A percentile compares a stretch with the other conserved stretches of the same genome.
These are phyloP conservation scores for Pseudophaeomoniella oleicola DNA, from an alignment of 2,329 filamentous ascomycete species.

Conservation along the genomic window DNA sequence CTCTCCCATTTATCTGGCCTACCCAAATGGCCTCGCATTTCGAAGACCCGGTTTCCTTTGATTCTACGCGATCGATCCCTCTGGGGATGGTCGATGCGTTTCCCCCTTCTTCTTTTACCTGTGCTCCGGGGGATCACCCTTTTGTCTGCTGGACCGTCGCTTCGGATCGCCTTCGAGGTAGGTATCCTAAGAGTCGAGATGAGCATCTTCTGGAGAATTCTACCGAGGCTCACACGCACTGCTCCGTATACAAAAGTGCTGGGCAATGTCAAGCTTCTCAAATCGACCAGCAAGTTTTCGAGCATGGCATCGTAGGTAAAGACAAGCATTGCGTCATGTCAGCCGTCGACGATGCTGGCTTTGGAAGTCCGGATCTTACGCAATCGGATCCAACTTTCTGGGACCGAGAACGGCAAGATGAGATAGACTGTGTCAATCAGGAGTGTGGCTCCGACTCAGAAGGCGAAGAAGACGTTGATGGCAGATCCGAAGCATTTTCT, in stretches of 20 bases:
- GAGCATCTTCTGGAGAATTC: not conserved
- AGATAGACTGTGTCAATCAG: constrained; percentile 2
- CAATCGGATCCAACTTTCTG: constrained; percentile 17
- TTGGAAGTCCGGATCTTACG: not conserved
- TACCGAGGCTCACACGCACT: not conserved
- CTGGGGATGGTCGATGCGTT: constrained; percentile 12
- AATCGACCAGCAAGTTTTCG: not conserved
- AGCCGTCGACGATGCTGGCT: constrained; percentile 18
- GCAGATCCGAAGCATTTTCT: constrained; percentile 48
- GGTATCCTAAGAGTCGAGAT: no score
- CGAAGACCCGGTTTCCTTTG: constrained; percentile 16
- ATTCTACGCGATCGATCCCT: constrained; percentile 10
- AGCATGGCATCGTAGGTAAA: constrained; percentile 10
- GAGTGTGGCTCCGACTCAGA: constrained; percentile 18
- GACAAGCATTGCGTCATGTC: not conserved
- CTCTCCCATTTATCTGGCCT: constrained; percentile 28
- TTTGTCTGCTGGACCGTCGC: constrained; percentile 3
- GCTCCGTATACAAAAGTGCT: not conserved
- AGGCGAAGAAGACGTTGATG: constrained; percentile 32
- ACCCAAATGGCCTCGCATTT: constrained; percentile 22
- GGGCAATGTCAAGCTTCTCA: not conserved
- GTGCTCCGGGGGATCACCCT: constrained; percentile 13
- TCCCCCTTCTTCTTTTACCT: constrained; percentile 18
- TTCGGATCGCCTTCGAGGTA: no score
- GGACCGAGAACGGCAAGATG: constrained; percentile 18